Conservation (phyloP, 768 basidiomycete genomes). For the Termitomyces sp. region DNA sequence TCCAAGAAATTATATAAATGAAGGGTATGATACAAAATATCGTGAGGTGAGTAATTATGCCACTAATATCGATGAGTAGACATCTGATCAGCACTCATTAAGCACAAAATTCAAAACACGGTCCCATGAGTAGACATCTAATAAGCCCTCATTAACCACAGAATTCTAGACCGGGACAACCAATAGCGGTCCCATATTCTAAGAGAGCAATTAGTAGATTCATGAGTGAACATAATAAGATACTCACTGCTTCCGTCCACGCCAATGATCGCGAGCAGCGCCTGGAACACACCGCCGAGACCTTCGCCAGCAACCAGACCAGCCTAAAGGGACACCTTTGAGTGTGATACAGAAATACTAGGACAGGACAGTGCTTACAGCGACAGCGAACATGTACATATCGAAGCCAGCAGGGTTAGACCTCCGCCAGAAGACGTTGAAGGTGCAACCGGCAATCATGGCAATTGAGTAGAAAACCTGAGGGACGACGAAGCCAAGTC, state of each 20-base stretch:
- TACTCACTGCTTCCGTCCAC: conserved; percentile 43
- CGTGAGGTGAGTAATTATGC: not conserved
- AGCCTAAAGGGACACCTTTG: conserved; percentile 17
- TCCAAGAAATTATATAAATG: not conserved
- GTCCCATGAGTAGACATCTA: not conserved
- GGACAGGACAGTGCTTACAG: conserved; percentile 23
- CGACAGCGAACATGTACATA: conserved; percentile 54
- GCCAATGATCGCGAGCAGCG: conserved; percentile 44
- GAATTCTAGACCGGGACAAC: conserved; percentile 47
- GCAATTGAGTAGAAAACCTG: conserved; percentile 45
- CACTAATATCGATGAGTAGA: not conserved
- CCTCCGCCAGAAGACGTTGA: conserved; percentile 44
- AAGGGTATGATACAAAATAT: not conserved
- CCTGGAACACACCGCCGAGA: conserved; percentile 55
- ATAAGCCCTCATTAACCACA: conserved; percentile 32
- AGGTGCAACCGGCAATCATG: conserved; percentile 41
- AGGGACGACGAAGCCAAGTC: conserved; percentile 49
- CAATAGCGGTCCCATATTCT: conserved; percentile 45
- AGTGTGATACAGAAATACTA: not conserved
- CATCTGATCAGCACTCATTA: no score
- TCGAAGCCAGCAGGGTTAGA: conserved; percentile 38
- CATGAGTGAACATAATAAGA: not conserved
- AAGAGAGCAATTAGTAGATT: not conserved
- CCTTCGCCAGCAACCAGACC: conserved; percentile 57
- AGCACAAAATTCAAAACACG: no score